phyloP scores from a whole-genome alignment of 2,329 filamentous ascomycete genomes.

The Niveomyces coronatus region DNA sequence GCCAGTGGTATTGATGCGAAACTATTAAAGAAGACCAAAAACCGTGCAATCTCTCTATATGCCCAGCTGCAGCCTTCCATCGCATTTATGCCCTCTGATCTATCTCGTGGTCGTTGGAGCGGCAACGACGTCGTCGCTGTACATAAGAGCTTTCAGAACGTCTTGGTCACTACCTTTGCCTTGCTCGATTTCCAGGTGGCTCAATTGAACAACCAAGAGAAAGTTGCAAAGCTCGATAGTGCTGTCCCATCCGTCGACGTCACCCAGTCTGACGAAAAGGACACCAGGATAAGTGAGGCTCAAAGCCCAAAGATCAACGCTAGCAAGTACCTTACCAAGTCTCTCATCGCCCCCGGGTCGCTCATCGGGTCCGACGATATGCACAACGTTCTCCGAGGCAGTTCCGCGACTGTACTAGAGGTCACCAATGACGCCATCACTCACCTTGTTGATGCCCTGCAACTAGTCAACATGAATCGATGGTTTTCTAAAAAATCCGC shows the following conservation, averaged over 20 bases:
- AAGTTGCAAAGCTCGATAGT: slow-evolving; percentile 5
- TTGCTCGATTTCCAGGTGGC: slow-evolving; percentile 34
- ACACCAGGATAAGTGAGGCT: slow-evolving; percentile 8
- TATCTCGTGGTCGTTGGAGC: slow-evolving; percentile 35
- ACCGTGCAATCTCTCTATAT: slow-evolving; percentile 23
- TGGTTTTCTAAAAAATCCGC: slow-evolving; percentile 19
- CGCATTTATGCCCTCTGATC: slow-evolving; percentile 35
- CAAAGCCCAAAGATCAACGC: slow-evolving; percentile 21
- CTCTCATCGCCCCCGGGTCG: slow-evolving; percentile 27
- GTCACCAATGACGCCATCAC: slow-evolving; percentile 10
- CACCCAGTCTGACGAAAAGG: slow-evolving; percentile 4
- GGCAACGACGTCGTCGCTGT: slow-evolving; percentile 31
- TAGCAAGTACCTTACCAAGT: slow-evolving; percentile 23
- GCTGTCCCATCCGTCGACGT: neutral
- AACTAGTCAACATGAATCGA: slow-evolving; percentile 20
- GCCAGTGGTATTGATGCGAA: slow-evolving; percentile 15
- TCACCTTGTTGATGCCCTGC: slow-evolving; percentile 13
- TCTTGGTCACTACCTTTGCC: slow-evolving; percentile 23
- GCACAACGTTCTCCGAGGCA: slow-evolving; percentile 20
- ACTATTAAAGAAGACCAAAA: slow-evolving; percentile 19
- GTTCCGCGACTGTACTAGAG: slow-evolving; percentile 18
- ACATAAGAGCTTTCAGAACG: slow-evolving; percentile 24
- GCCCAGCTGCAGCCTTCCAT: slow-evolving; percentile 28
- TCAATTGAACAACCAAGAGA: slow-evolving; percentile 16
- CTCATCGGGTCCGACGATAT: slow-evolving; percentile 22